A percentile compares a stretch with the other conserved stretches of the same genome.
Conservation (phyloP, 148 eudicot species). For the Silene conica region DNA sequence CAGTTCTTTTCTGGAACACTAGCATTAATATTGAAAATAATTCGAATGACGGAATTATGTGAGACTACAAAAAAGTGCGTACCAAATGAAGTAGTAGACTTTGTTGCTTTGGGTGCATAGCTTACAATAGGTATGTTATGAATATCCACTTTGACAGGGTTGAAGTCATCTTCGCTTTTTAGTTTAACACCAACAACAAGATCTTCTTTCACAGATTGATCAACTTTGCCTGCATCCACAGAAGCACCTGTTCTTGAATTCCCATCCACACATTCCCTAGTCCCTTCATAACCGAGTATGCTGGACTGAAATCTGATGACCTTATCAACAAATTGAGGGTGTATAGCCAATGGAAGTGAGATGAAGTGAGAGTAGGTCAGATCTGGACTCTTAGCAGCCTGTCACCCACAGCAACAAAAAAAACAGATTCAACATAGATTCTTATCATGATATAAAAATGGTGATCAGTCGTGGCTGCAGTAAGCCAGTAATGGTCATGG, state of each 20-base stretch:
- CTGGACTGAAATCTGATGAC: conserved; percentile 64
- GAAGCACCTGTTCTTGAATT: conserved; percentile 34
- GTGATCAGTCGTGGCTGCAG: no score
- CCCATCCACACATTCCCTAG: conserved; percentile 18
- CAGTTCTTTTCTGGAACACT: neutral
- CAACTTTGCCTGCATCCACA: conserved; percentile 35
- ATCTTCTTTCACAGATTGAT: conserved; percentile 22
- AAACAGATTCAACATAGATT: conserved; percentile 6
- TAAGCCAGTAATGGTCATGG: no score
- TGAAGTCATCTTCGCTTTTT: conserved; percentile 32
- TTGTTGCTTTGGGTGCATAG: conserved; percentile 41
- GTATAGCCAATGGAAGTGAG: conserved; percentile 86
- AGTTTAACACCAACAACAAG: conserved; percentile 37
- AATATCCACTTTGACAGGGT: conserved; percentile 38
- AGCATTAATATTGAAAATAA: neutral
- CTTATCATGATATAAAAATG: neutral
- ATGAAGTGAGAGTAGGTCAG: conserved; percentile 82
- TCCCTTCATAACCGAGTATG: conserved; percentile 44
- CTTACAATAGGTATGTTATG: conserved; percentile 47
- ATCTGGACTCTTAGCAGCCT: conserved; percentile 65
- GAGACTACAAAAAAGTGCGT: conserved; percentile 18
- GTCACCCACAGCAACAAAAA: conserved; percentile 24
- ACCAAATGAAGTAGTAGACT: conserved; percentile 45
- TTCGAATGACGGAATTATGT: neutral
- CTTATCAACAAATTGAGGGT: conserved; percentile 73